A percentile compares a stretch with the other conserved stretches of the same genome.
phyloP scores from a whole-genome alignment of 768 basidiomycete species.

The Lactarius vividus region DNA sequence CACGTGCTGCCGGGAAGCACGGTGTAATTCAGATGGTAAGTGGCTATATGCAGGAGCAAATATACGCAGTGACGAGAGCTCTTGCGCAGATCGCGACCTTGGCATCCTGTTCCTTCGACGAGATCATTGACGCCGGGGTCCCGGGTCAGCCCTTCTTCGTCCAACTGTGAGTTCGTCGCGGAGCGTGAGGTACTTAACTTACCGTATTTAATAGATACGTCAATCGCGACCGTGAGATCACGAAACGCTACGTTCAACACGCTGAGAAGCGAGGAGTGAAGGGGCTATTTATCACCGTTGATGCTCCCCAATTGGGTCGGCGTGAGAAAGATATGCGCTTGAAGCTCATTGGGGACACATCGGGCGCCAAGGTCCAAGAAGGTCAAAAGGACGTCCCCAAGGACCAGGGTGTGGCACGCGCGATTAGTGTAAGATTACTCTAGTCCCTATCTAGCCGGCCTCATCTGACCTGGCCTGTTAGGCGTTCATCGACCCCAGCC shows the following conservation, averaged over 20 bases:
- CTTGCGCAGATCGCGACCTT: slow-evolving; percentile 81
- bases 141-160: slow-evolving; percentile 81
- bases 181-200: not conserved
- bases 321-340: slow-evolving; percentile 95
- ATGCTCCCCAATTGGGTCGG: slow-evolving; percentile 93
- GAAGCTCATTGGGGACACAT: slow-evolving; percentile 75
- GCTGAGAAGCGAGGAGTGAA: slow-evolving; percentile 90
- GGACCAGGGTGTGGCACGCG: slow-evolving; percentile 12
- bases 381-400: slow-evolving; percentile 8
- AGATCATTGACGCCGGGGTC: slow-evolving; percentile 79
- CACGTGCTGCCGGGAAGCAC: slow-evolving; percentile 81
- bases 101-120: slow-evolving; percentile 93
- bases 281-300: slow-evolving; percentile 94
- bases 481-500: slow-evolving; percentile 92
- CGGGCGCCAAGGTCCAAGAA: slow-evolving; percentile 2
- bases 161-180: slow-evolving; percentile 57
- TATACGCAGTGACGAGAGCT: not conserved
- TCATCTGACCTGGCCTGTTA: not conserved
- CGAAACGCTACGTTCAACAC: slow-evolving; percentile 82
- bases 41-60: not conserved
- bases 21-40: slow-evolving; percentile 70
- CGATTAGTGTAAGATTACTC: slow-evolving; percentile 10
- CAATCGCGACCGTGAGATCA: slow-evolving; percentile 84
- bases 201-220: slow-evolving; percentile 59
- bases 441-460: not conserved